These are phyloP conservation scores for Russula foetens DNA, from an alignment of 768 basidiomycete species.

Conservation along the genomic window DNA sequence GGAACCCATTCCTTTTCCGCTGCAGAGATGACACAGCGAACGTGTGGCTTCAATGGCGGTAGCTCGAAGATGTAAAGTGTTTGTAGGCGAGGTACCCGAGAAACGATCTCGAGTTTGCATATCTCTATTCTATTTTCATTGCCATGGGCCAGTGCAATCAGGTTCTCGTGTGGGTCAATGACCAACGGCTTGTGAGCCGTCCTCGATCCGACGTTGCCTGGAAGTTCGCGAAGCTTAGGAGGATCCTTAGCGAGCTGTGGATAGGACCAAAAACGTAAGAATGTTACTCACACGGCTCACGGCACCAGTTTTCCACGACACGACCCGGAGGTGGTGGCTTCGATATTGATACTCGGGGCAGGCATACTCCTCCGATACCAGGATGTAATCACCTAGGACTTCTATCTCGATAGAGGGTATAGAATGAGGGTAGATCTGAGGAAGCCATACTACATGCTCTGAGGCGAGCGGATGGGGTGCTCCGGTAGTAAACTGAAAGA, in stretches of 20 bases:
- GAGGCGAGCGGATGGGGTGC: background rate
- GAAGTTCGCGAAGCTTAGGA: background rate
- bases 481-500: background rate
- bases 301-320: constrained; percentile 1
- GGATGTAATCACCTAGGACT: background rate
- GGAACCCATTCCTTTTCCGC: background rate
- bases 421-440: background rate
- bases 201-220: background rate
- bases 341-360: background rate
- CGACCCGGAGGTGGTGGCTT: background rate
- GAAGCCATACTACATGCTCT: background rate
- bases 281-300: background rate
- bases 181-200: background rate
- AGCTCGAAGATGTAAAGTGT: background rate
- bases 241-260: background rate
- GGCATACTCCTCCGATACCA: background rate
- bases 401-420: background rate
- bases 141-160: background rate
- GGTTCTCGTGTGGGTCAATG: background rate
- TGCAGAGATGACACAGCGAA: background rate
- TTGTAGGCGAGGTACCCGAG: background rate
- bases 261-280: background rate
- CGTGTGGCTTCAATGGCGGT: background rate
- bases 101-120: background rate
- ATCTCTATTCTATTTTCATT: background rate